phyloP scores from a whole-genome alignment of 148 eudicot species.

The Rhododendron henanense region DNA sequence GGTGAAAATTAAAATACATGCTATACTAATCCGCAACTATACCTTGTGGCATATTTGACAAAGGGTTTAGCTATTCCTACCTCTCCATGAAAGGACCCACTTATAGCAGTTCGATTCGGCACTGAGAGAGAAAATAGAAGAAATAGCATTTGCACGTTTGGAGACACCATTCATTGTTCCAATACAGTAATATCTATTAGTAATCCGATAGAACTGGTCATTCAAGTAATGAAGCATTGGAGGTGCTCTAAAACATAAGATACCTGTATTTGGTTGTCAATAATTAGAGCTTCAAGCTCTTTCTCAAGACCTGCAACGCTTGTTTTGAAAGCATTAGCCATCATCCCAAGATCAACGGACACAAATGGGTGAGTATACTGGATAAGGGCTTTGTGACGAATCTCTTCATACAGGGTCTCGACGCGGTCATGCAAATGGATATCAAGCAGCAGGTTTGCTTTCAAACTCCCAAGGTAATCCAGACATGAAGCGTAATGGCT shows the following conservation, averaged over 20 bases:
- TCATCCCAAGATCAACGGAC: constrained; percentile 91
- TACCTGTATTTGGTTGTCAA: constrained; percentile 91
- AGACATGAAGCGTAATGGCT: constrained; percentile 94
- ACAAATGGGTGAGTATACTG: constrained; percentile 87
- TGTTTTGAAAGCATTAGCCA: constrained; percentile 91
- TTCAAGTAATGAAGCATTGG: neutral
- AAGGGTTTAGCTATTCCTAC: neutral
- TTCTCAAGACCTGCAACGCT: constrained; percentile 62
- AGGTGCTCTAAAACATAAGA: neutral
- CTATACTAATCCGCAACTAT: neutral
- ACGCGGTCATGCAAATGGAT: constrained; percentile 92
- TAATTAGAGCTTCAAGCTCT: constrained; percentile 86
- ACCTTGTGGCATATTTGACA: neutral
- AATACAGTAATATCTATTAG: neutral
- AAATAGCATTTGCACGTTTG: neutral
- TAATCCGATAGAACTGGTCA: neutral
- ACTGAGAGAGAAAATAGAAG: neutral
- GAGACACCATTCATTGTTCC: neutral
- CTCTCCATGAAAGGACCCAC: neutral
- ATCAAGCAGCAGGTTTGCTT: constrained; percentile 78
- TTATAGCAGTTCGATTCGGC: neutral
- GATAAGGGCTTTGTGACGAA: constrained; percentile 88
- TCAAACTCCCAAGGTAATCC: constrained; percentile 74
- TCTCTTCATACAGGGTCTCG: constrained; percentile 65
- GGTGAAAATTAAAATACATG: neutral